Percentiles rank a stretch among this genome's conserved stretches.
Conservation (phyloP, 2,329 filamentous ascomycete genomes). For the Aureobasidium sp. region DNA sequence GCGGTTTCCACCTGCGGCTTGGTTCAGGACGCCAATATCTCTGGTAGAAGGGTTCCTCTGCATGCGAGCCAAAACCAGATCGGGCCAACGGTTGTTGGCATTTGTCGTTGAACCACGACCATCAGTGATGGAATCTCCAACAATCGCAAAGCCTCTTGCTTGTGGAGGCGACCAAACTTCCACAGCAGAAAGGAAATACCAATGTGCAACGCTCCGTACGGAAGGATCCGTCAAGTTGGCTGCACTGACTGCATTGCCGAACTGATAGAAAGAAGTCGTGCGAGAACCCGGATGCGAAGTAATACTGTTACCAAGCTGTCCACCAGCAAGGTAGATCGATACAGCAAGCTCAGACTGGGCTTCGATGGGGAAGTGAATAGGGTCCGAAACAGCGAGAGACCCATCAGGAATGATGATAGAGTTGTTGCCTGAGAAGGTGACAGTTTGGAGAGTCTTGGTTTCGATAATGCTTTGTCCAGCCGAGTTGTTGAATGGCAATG, state of each 20-base stretch:
- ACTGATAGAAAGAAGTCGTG: constrained; percentile 66
- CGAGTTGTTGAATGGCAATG: constrained; percentile 59
- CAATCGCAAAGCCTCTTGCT: constrained; percentile 55
- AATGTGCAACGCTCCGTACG: constrained; percentile 39
- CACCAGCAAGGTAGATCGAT: constrained; percentile 62
- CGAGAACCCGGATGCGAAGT: constrained; percentile 72
- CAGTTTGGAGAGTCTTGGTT: constrained; percentile 53
- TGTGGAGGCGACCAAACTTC: constrained; percentile 58
- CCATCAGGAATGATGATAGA: constrained; percentile 61
- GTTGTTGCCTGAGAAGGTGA: constrained; percentile 65
- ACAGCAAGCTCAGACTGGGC: constrained; percentile 62
- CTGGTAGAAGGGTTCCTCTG: constrained; percentile 50
- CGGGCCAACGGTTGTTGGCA: constrained; percentile 68
- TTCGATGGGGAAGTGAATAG: constrained; percentile 60
- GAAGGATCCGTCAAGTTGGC: constrained; percentile 49
- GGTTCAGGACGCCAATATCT: constrained; percentile 66
- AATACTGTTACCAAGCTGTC: constrained; percentile 63
- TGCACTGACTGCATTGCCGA: constrained; percentile 62
- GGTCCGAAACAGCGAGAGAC: constrained; percentile 67
- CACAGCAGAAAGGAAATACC: constrained; percentile 67
- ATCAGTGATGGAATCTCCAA: constrained; percentile 74
- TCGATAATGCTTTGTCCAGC: constrained; percentile 62
- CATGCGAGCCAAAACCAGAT: constrained; percentile 60
- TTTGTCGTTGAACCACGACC: constrained; percentile 67
- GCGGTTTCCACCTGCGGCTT: constrained; percentile 75